Conservation (phyloP, 176 grass and related monocot genomes). For the Guadua angustifolia region DNA sequence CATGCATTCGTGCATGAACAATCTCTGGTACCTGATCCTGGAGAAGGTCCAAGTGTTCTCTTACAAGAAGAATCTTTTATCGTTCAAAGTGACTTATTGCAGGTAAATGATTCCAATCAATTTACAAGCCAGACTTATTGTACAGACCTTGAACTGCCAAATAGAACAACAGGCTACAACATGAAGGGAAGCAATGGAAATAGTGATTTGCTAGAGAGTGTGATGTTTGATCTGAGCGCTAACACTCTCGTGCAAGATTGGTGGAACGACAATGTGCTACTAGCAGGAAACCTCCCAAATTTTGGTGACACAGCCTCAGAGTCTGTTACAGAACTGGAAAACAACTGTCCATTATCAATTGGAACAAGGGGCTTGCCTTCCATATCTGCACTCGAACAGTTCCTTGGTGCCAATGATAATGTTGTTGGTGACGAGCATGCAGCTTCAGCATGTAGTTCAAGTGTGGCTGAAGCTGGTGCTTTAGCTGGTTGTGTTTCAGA, state of each 20-base stretch:
- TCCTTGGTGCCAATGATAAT: conserved; percentile 59
- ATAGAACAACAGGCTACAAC: conserved; percentile 18
- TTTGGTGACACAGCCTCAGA: conserved; percentile 44
- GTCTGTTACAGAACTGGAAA: conserved; percentile 43
- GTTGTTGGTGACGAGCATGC: not conserved
- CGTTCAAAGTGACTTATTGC: conserved; percentile 20
- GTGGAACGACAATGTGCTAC: conserved; percentile 57
- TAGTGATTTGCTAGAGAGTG: conserved; percentile 58
- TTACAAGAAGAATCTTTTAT: not conserved
- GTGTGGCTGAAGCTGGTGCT: not conserved
- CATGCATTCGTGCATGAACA: not conserved
- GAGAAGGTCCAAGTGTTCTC: not conserved
- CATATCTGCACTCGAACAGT: conserved; percentile 64
- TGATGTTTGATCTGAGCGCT: conserved; percentile 42
- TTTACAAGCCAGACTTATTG: conserved; percentile 27
- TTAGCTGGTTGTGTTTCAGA: conserved; percentile 39
- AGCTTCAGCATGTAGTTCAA: not conserved
- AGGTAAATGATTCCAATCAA: not conserved
- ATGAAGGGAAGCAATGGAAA: conserved; percentile 32
- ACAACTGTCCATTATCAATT: conserved; percentile 33
- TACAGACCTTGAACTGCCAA: conserved; percentile 34
- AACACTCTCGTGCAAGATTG: conserved; percentile 58
- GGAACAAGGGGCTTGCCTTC: conserved; percentile 49
- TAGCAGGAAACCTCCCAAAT: conserved; percentile 50
- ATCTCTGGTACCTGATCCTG: not conserved